Conservation (phyloP, 495 filamentous ascomycete genomes). For the Tuber microsphaerosporum region DNA sequence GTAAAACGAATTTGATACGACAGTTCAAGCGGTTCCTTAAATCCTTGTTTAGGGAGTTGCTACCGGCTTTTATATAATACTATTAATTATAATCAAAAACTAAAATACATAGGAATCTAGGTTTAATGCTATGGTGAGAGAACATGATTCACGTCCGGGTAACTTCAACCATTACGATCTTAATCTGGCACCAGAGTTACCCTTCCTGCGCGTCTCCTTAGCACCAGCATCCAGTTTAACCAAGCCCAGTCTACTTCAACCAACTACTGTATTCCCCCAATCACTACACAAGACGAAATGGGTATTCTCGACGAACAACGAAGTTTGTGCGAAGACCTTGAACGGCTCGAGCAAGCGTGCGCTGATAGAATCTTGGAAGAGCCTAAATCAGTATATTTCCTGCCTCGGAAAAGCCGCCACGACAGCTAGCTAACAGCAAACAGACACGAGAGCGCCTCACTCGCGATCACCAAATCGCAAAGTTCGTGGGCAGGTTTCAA, state of each 20-base stretch:
- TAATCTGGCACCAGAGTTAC: conserved; percentile 9
- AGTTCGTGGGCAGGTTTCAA: conserved; percentile 77
- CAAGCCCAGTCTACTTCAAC: conserved; percentile 9
- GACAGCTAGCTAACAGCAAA: conserved; percentile 41
- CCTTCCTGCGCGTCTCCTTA: conserved; percentile 35
- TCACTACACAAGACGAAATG: conserved; percentile 21
- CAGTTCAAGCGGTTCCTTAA: background rate
- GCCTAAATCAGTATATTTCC: conserved; percentile 62
- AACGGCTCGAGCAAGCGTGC: conserved; percentile 87
- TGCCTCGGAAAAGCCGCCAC: background rate
- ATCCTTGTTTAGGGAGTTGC: background rate
- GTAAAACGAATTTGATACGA: background rate
- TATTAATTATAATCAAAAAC: background rate
- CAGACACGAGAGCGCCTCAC: conserved; percentile 78
- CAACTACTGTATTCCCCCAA: conserved; percentile 5
- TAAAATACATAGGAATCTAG: background rate
- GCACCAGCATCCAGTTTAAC: conserved; percentile 5
- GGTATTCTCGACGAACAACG: conserved; percentile 77
- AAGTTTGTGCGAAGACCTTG: conserved; percentile 88
- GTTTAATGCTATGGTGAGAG: background rate
- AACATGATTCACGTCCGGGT: conserved; percentile 18
- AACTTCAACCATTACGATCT: conserved; percentile 1
- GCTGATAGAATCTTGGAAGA: conserved; percentile 82
- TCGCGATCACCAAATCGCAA: conserved; percentile 84
- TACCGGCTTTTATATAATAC: background rate